These are phyloP conservation scores for Epicoccum sorghinum DNA, from an alignment of 2,329 filamentous ascomycete species.

Conservation along the genomic window DNA sequence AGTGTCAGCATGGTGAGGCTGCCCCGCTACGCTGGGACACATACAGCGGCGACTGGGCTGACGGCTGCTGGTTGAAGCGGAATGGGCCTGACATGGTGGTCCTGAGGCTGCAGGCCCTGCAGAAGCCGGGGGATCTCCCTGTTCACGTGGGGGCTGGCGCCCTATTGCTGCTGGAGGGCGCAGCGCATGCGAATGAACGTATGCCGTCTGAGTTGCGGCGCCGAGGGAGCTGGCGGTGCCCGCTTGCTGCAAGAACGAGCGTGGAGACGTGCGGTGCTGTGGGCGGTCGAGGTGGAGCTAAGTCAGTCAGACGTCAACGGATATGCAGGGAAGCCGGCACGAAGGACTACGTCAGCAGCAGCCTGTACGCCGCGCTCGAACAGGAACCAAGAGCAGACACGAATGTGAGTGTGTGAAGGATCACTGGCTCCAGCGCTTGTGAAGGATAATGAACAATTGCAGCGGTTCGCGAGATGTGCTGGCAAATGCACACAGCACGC, in stretches of 20 bases:
- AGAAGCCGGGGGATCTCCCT: conserved; percentile 1
- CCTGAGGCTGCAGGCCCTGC: conserved; percentile 8
- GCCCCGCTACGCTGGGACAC: conserved; percentile 6
- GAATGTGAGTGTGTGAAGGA: background rate
- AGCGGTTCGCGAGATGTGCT: too few relatives aligned
- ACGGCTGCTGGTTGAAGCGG: conserved; percentile 45
- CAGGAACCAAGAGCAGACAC: background rate
- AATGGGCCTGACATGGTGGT: conserved; percentile 49
- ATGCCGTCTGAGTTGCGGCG: conserved; percentile 6
- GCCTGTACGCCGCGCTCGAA: conserved; percentile 5
- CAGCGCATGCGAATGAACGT: conserved; percentile 15
- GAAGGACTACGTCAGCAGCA: conserved; percentile 13
- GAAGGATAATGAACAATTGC: background rate
- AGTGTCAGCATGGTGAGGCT: conserved; percentile 18
- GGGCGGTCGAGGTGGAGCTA: conserved; percentile 8
- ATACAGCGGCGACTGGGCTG: conserved; percentile 49
- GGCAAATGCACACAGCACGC: too few relatives aligned
- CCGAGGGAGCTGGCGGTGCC: background rate
- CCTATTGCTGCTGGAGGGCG: conserved; percentile 60
- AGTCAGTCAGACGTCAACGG: conserved; percentile 15
- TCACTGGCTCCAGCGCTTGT: background rate
- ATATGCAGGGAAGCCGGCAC: conserved; percentile 11
- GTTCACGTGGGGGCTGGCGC: conserved; percentile 26
- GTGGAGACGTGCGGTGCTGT: background rate
- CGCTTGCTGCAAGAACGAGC: conserved; percentile 6